Evolutionary conservation across 148 eudicot genomes (phyloP).

Genomic region (Linanthus parryae): DNA sequence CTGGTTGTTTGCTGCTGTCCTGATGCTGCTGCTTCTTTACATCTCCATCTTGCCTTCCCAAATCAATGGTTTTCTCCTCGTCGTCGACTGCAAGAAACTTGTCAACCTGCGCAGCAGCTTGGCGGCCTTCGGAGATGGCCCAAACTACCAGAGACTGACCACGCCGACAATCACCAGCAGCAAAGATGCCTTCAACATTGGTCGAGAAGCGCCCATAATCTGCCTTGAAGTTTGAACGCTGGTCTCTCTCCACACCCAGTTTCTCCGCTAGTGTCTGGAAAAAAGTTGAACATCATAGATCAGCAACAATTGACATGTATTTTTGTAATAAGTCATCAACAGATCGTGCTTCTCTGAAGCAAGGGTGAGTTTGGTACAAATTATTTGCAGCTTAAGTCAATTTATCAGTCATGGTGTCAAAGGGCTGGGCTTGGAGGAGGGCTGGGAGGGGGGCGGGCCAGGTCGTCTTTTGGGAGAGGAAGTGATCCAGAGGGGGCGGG

Average conservation of each 20-base stretch:
- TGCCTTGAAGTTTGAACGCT: conserved; percentile 77
- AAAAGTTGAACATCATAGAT: not conserved
- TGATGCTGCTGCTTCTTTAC: conserved; percentile 28
- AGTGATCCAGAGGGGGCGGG: too few relatives aligned
- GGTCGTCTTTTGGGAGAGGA: too few relatives aligned
- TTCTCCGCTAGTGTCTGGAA: conserved; percentile 52
- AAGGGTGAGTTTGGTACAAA: too few relatives aligned
- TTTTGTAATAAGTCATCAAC: too few relatives aligned
- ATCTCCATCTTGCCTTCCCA: conserved; percentile 17
- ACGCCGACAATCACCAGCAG: conserved; percentile 94
- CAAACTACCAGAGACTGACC: conserved; percentile 98
- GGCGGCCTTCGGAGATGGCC: conserved; percentile 93
- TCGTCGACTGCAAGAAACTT: conserved; percentile 56
- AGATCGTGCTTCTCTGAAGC: too few relatives aligned
- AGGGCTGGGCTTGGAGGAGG: too few relatives aligned
- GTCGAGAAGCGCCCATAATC: conserved; percentile 43
- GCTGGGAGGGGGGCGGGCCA: too few relatives aligned
- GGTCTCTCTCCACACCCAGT: conserved; percentile 78
- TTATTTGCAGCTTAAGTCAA: too few relatives aligned
- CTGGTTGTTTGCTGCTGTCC: conserved; percentile 23
- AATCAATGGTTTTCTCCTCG: conserved; percentile 10
- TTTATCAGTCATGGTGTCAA: too few relatives aligned
- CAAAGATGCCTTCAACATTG: conserved; percentile 82
- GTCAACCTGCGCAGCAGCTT: conserved; percentile 90
- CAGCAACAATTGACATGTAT: too few relatives aligned